Evolutionary conservation across 495 filamentous ascomycete species (phyloP).

Genomic region (Penicillium lividum): DNA sequence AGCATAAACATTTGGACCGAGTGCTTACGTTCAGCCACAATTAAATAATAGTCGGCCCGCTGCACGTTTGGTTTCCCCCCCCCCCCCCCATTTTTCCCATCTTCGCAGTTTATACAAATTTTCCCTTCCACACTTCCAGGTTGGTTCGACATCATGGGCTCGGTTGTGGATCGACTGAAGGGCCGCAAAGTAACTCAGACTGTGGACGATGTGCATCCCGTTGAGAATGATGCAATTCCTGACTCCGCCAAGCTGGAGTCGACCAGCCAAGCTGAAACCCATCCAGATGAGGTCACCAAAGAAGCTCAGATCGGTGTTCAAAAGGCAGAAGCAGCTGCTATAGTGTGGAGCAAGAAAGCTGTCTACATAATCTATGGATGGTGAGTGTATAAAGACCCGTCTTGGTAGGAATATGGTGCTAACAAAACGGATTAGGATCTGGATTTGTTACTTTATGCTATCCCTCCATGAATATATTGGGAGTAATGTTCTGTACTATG

Average conservation of each 20-base stretch:
- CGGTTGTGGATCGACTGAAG: background rate
- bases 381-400: conserved; percentile 12
- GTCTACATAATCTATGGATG: conserved; percentile 25
- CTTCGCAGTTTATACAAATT: background rate
- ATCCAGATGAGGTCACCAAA: background rate
- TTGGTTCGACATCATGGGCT: conserved; percentile 33
- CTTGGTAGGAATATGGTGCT: background rate
- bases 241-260: background rate
- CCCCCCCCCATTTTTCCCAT: background rate
- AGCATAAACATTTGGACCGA: too few relatives aligned
- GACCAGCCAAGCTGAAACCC: background rate
- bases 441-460: conserved; percentile 30
- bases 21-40: background rate
- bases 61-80: too few relatives aligned
- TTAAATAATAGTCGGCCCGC: background rate
- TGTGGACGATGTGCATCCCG: conserved; percentile 1
- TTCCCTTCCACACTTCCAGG: background rate
- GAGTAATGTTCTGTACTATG: background rate
- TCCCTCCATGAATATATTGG: conserved; percentile 3
- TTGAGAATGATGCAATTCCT: background rate
- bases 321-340: conserved; percentile 29
- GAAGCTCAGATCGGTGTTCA: conserved; percentile 27
- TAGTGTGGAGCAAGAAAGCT: conserved; percentile 25
- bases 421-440: conserved; percentile 19
- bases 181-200: background rate